Conservation (phyloP, 208 protist species). For the Strigomonas culicis region DNA sequence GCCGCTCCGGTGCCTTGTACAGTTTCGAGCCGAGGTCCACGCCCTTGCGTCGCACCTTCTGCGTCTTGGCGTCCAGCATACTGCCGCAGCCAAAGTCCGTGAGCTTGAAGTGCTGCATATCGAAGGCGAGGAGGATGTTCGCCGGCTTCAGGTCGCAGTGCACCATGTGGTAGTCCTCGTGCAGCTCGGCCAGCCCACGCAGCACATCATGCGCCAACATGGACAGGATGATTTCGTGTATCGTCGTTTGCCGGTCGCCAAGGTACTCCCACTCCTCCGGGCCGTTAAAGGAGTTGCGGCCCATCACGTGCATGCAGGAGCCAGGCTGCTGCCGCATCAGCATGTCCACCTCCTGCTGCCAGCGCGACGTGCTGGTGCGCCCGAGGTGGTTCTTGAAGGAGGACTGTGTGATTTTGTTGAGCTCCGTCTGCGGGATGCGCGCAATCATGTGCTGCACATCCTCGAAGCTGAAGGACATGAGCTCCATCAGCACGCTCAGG, state of each 20-base stretch:
- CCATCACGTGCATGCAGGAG: constrained; percentile 53
- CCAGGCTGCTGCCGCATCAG: constrained; percentile 38
- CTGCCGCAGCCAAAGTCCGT: constrained; percentile 86
- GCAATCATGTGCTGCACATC: constrained; percentile 74
- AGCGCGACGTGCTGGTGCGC: constrained; percentile 6
- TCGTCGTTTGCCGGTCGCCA: constrained; percentile 97
- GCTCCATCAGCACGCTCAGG: constrained; percentile 80
- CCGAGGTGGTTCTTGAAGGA: constrained; percentile 60
- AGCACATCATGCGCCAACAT: constrained; percentile 98
- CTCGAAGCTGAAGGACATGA: constrained; percentile 83
- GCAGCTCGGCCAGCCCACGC: constrained; percentile 77
- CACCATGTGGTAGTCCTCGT: constrained; percentile 83
- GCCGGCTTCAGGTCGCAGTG: constrained; percentile 97
- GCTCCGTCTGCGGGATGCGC: constrained; percentile 56
- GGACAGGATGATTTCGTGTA: constrained; percentile 99
- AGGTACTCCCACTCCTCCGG: constrained; percentile 73
- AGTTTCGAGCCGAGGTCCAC: constrained; percentile 78
- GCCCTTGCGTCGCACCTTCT: constrained; percentile 35
- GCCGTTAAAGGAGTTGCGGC: constrained; percentile 50
- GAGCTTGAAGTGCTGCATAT: constrained; percentile 71
- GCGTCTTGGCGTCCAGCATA: constrained; percentile 47
- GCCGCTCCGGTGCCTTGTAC: constrained; percentile 84
- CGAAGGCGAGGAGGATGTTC: constrained; percentile 91
- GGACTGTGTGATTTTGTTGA: constrained; percentile 66
- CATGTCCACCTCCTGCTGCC: constrained; percentile 21